Percentiles rank a stretch among this genome's conserved stretches.
These are phyloP conservation scores for Cadophora gregata DNA, from an alignment of 2,329 filamentous ascomycete species.

Conservation along the genomic window DNA sequence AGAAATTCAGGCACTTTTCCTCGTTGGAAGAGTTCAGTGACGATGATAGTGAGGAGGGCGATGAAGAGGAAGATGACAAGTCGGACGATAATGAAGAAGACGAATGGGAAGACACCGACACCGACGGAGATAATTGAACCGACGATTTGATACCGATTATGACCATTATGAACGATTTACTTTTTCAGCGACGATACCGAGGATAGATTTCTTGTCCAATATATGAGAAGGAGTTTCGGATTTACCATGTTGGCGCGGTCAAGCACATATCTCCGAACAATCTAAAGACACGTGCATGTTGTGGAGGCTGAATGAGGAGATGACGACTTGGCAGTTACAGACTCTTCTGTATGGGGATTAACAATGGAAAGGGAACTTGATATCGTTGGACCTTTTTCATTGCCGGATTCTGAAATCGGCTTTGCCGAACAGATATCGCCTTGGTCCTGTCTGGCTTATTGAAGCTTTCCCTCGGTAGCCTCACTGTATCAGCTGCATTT, in stretches of 20 bases:
- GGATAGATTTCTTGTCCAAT: background rate
- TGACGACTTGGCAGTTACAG: background rate
- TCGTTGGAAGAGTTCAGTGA: constrained; percentile 19
- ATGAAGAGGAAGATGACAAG: constrained; percentile 12
- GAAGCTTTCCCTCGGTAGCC: background rate
- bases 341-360: background rate
- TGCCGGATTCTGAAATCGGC: background rate
- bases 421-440: background rate
- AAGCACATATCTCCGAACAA: background rate
- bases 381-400: background rate
- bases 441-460: background rate
- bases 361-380: background rate
- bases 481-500: background rate
- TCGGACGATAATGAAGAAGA: constrained; percentile 19
- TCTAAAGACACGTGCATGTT: background rate
- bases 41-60: constrained; percentile 12
- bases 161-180: background rate
- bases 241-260: background rate
- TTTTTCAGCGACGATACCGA: constrained; percentile 8
- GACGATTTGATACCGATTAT: background rate
- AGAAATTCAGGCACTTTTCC: background rate
- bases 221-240: background rate
- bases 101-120: constrained; percentile 18
- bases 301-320: background rate
- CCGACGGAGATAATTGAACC: constrained; percentile 15